Conservation (phyloP, 139 green algal genomes). For the Chlorella sorokiniana region DNA sequence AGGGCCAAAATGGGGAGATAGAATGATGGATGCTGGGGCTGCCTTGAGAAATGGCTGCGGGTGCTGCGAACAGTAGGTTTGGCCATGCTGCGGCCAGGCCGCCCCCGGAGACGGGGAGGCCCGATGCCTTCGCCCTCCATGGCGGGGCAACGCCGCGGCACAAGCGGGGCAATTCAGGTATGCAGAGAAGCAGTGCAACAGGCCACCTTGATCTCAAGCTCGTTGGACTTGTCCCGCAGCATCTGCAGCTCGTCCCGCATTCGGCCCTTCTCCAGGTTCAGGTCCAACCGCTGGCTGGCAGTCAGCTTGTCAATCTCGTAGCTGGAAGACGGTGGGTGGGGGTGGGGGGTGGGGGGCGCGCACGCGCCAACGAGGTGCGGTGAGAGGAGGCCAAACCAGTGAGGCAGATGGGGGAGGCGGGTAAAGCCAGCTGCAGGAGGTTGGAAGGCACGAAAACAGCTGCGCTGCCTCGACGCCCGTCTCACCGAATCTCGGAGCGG, state of each 20-base stretch:
- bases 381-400: too few species aligned
- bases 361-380: too few species aligned
- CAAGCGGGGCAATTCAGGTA: not conserved
- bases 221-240: constrained; percentile 83
- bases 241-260: constrained; percentile 88
- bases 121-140: too few species aligned
- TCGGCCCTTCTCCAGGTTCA: constrained; percentile 95
- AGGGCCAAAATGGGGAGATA: not conserved
- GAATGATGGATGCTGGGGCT: not conserved
- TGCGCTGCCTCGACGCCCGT: not conserved
- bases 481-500: constrained; percentile 79
- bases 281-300: constrained; percentile 87
- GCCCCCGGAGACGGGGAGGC: too few species aligned
- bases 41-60: not conserved
- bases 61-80: too few species aligned
- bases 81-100: too few species aligned
- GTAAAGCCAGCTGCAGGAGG: too few species aligned
- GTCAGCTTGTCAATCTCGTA: constrained; percentile 96
- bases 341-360: not conserved
- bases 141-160: too few species aligned
- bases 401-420: too few species aligned
- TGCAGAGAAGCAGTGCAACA: not conserved
- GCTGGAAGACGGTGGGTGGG: constrained; percentile 40
- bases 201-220: constrained; percentile 83
- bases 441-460: too few species aligned